A percentile compares a stretch with the other conserved stretches of the same genome.
These are phyloP conservation scores for Fusarium tjaetaba DNA, from an alignment of 2,329 filamentous ascomycete species.

Conservation along the genomic window DNA sequence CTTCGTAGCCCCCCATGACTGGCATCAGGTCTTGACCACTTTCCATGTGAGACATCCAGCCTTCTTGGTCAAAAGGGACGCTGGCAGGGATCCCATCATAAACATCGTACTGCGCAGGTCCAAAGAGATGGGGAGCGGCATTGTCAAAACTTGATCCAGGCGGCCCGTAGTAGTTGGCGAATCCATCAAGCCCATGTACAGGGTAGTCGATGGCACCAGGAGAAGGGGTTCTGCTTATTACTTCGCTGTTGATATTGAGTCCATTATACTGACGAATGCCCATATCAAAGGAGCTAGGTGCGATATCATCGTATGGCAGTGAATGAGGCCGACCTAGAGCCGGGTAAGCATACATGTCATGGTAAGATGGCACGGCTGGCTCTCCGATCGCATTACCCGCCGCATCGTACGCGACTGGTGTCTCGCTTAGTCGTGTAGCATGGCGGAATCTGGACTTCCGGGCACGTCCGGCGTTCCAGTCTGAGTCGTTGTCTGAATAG, in stretches of 20 bases:
- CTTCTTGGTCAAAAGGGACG: slow-evolving; percentile 14
- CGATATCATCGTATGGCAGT: slow-evolving; percentile 21
- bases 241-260: slow-evolving; percentile 12
- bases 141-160: slow-evolving; percentile 13
- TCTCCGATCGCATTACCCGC: slow-evolving; percentile 1
- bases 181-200: slow-evolving; percentile 19
- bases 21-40: slow-evolving; percentile 17
- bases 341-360: slow-evolving; percentile 26
- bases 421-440: slow-evolving; percentile 30
- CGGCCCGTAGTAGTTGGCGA: slow-evolving; percentile 20
- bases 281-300: slow-evolving; percentile 25
- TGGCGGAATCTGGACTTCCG: slow-evolving; percentile 25
- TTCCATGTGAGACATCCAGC: slow-evolving; percentile 20
- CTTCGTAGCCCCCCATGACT: slow-evolving; percentile 16
- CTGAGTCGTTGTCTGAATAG: slow-evolving; percentile 36
- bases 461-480: slow-evolving; percentile 29
- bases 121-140: slow-evolving; percentile 10
- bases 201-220: slow-evolving; percentile 30
- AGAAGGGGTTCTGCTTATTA: slow-evolving; percentile 34
- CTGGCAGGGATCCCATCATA: slow-evolving; percentile 23
- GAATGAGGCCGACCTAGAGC: slow-evolving; percentile 17
- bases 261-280: slow-evolving; percentile 16
- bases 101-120: slow-evolving; percentile 9
- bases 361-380: slow-evolving; percentile 11
- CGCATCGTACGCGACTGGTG: slow-evolving; percentile 26